These are phyloP conservation scores for Pseudisothecium myosuroides DNA, from an alignment of 225 moss, liverwort and hornwort species.

Conservation along the genomic window DNA sequence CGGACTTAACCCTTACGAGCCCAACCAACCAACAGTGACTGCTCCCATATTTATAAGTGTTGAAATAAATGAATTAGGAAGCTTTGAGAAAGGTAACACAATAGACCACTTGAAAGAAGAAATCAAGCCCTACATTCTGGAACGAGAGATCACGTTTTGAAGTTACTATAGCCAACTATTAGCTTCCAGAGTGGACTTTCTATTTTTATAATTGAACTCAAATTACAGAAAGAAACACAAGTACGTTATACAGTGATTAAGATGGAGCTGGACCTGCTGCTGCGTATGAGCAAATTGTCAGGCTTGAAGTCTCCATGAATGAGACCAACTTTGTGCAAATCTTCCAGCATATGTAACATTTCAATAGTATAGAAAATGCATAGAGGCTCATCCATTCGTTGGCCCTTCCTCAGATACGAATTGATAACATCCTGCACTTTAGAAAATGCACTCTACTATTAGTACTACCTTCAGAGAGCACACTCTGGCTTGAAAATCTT, in stretches of 20 bases:
- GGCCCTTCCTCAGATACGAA: slow-evolving; percentile 52
- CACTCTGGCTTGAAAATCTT: neutral
- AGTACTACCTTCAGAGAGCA: neutral
- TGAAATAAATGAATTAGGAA: neutral
- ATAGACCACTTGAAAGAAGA: neutral
- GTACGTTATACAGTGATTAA: neutral
- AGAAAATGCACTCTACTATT: neutral
- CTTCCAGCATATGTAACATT: slow-evolving; percentile 79
- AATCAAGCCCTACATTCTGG: neutral
- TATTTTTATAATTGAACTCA: neutral
- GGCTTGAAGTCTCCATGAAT: slow-evolving; percentile 99
- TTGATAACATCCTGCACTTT: slow-evolving; percentile 81
- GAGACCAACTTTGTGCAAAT: slow-evolving; percentile 76
- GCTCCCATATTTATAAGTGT: neutral
- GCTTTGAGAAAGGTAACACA: neutral
- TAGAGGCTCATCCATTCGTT: slow-evolving; percentile 81
- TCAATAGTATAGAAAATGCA: slow-evolving; percentile 93
- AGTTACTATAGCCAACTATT: neutral
- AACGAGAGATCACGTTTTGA: neutral
- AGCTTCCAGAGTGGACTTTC: neutral
- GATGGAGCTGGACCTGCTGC: slow-evolving; percentile 43
- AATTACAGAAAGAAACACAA: neutral
- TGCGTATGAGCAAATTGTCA: slow-evolving; percentile 92
- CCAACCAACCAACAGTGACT: neutral
- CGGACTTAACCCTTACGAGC: neutral